Evolutionary conservation across 495 filamentous ascomycete genomes (phyloP).

Genomic region (Podospora fimiseda): DNA sequence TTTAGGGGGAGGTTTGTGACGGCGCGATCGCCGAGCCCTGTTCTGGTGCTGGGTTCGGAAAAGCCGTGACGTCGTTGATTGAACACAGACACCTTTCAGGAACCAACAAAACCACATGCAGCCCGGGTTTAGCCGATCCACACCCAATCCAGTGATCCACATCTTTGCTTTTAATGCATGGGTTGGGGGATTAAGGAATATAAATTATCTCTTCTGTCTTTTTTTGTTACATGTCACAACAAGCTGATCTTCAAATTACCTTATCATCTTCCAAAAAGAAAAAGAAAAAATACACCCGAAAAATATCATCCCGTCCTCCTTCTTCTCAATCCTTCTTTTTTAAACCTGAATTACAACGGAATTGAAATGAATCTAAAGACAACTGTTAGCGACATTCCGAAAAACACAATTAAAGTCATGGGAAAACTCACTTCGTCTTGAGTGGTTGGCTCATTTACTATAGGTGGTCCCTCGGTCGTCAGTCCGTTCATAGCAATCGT

Average conservation of each 20-base stretch:
- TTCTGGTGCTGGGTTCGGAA: background rate
- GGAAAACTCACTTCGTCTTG: conserved; percentile 42
- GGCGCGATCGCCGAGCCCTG: background rate
- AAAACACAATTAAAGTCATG: background rate
- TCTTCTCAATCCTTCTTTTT: background rate
- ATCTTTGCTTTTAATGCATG: background rate
- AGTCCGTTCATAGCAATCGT: conserved; percentile 44
- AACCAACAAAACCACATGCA: background rate
- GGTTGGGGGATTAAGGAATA: too few species aligned
- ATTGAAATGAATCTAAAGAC: conserved; percentile 37
- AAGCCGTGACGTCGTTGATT: conserved; percentile 15
- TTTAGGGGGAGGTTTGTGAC: too few species aligned
- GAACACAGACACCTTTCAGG: background rate
- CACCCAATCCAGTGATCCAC: background rate
- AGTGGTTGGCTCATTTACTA: conserved; percentile 40
- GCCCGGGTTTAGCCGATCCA: conserved; percentile 1
- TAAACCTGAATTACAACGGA: conserved; percentile 32
- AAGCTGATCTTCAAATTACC: too few species aligned
- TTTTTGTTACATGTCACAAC: too few species aligned
- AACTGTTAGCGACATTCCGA: conserved; percentile 5
- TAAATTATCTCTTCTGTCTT: too few species aligned
- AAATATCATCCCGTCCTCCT: background rate
- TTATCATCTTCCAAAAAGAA: background rate
- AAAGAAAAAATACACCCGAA: background rate
- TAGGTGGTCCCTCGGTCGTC: conserved; percentile 38